A percentile compares a stretch with the other conserved stretches of the same genome.
These are phyloP conservation scores for Graphilbum fragrans DNA, from an alignment of 2,329 filamentous ascomycete species.

Conservation along the genomic window DNA sequence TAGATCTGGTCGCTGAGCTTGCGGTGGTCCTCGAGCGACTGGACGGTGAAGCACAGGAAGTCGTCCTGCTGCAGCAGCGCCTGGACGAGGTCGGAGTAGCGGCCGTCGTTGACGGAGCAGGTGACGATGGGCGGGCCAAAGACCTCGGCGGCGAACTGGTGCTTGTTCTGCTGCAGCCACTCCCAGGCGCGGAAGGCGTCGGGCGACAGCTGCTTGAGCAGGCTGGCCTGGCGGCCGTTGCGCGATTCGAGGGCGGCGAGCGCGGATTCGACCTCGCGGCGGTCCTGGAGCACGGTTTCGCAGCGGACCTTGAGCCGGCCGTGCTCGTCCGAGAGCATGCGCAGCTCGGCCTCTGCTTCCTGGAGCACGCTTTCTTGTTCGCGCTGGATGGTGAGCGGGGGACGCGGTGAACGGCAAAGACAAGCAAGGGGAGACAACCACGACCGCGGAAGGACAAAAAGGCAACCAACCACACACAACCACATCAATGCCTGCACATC, in stretches of 20 bases:
- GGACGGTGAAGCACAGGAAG: slow-evolving; percentile 61
- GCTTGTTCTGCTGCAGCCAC: slow-evolving; percentile 66
- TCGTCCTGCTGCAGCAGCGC: slow-evolving; percentile 37
- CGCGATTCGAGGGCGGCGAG: slow-evolving; percentile 53
- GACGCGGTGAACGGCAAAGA: too few species aligned
- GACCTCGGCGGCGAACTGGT: slow-evolving; percentile 61
- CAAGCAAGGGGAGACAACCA: too few species aligned
- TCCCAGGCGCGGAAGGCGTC: slow-evolving; percentile 64
- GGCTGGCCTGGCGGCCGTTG: slow-evolving; percentile 58
- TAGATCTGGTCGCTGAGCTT: slow-evolving; percentile 57
- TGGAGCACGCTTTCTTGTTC: slow-evolving; percentile 45
- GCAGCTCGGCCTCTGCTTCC: slow-evolving; percentile 33
- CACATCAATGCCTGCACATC: not conserved
- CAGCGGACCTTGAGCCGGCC: slow-evolving; percentile 5
- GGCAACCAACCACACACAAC: not conserved
- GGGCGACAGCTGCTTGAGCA: slow-evolving; percentile 45
- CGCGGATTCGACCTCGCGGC: slow-evolving; percentile 18
- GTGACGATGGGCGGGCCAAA: slow-evolving; percentile 71
- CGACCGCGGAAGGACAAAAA: too few species aligned
- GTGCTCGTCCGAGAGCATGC: slow-evolving; percentile 17
- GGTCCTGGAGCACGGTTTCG: slow-evolving; percentile 4
- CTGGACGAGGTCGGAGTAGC: slow-evolving; percentile 46
- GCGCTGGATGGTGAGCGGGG: slow-evolving; percentile 30
- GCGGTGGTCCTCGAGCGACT: slow-evolving; percentile 62
- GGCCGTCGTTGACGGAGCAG: slow-evolving; percentile 65